Evolutionary conservation across 164 flowering plant species (phyloP), one percentile per base, ranked within the genome.

Genomic region (Protea cynaroides): DNA sequence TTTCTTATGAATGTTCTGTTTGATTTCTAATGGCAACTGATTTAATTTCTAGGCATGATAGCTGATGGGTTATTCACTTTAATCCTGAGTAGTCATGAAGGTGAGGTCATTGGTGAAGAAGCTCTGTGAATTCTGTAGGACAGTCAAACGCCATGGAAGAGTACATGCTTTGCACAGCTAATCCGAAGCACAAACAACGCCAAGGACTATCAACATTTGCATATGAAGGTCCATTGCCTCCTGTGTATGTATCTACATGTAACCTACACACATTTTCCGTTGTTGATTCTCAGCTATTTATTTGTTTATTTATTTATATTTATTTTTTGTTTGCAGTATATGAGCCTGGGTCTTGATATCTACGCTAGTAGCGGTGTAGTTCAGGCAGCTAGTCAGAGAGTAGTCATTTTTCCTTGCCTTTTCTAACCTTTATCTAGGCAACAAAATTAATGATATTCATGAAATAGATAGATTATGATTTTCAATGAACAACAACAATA

Each of bases 101-200:
- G 97, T 94, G 63, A 72, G 98, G 18, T 80, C 97, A 55, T 87
- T 96, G 1, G 97, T 94, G 77, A 94, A 89, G 82, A 94, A 87
- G 78, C 78, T 94, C 86, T 94, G 98, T 55, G 96, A 87, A 80
- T 94, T 80, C 64, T 94, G 98, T 69, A 79, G 78, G 77, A 82
- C 86, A 1, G 85, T 94, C 8, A 90, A 84, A 69, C 92, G 93
- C 13, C 86, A 89, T 38, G 95, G 98, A 1, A 81, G 88, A 55
- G 95, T 94, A 0, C 87, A 79, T 71, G 0, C 21, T 83, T 21
- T 93, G 98, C 77, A 69, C 87, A 21, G 73, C 88, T 43, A 90
- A 90, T 73, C 98, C 96, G 43, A 92, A 92, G 85, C 96, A 89
- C 63, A 89, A 89, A 81, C 97, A 91, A 68, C 78, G 96, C 10